A percentile compares a stretch with the other conserved stretches of the same genome.
phyloP scores from a whole-genome alignment of 345 rosid genomes.

The Ailanthus altissimus region DNA sequence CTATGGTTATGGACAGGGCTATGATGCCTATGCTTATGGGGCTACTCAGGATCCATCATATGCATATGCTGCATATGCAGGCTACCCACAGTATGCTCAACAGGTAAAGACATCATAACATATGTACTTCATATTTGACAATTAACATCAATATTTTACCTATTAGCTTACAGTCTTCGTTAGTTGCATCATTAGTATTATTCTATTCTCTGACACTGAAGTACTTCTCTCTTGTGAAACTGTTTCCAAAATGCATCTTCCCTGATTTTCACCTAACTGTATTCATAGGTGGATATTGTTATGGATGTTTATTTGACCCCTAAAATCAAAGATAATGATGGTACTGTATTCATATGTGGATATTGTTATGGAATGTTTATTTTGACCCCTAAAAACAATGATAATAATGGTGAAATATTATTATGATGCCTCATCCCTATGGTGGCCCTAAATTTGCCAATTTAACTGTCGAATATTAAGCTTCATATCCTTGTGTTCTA shows the following conservation, averaged over 20 bases:
- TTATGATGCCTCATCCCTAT: background rate
- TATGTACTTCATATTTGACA: background rate
- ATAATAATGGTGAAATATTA: background rate
- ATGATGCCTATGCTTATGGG: slow-evolving; percentile 83
- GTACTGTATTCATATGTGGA: background rate
- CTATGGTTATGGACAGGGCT: slow-evolving; percentile 94
- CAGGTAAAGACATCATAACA: slow-evolving; percentile 49
- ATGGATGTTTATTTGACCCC: background rate
- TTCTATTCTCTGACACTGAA: background rate
- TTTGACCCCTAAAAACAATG: no score
- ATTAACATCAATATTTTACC: background rate
- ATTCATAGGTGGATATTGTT: background rate
- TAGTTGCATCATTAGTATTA: background rate
- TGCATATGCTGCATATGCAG: slow-evolving; percentile 85
- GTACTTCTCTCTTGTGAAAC: background rate
- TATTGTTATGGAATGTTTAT: background rate
- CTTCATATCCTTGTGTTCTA: background rate
- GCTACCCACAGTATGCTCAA: slow-evolving; percentile 86
- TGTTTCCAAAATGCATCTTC: background rate
- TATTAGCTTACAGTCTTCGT: background rate
- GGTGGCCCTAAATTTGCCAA: background rate
- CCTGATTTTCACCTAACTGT: no score
- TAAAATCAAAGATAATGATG: no score
- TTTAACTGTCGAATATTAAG: background rate
- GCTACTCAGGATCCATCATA: slow-evolving; percentile 90